Evolutionary conservation across 2,329 filamentous ascomycete genomes (phyloP), one percentile per base, ranked within the genome.

Genomic region (Phialemoniopsis sp.): DNA sequence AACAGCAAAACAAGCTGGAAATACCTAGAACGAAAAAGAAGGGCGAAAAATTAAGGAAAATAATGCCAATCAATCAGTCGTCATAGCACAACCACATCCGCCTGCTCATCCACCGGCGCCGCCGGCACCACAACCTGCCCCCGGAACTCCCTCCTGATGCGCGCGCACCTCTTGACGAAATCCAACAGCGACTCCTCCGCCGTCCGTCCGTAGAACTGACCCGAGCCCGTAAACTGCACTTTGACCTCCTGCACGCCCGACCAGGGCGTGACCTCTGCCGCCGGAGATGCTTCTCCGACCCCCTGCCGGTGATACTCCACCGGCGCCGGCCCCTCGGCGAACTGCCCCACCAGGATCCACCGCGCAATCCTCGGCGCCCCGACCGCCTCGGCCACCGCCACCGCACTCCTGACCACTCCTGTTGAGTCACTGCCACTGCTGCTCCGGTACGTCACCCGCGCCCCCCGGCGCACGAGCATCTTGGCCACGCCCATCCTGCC

Each of bases 271-370:
- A 26, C 21, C 21, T 6, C 21, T 10, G 21, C 21, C 6, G 6
- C 21, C 21, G 21, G 21, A 26, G 21, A 6, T 26, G 21, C 21
- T 10, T 10, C 21, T 26, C 21, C 21, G 21, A 6, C 21, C 21
- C 21, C n/a, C n/a, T n/a, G 21, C 6, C 6, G 6, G 21, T 10
- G 21, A 10, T 26, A 26, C 21, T 10, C 21, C 21, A 26, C 21
- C 21, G 6, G 21, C 29, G 17, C 15, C 10, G 14, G 14, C 33
- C 21, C 29, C 5, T 36, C 38, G 4, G 14, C 40, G 33, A 39
- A 31, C 10, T 40, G 40, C 10, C 21, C 38, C 21, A 49, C 43
- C 9, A 49, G 43, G 8, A 51, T 32, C 47, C 48, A 51, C 2
- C 31, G 32, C 30, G 36, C 16, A 17, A 49, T 40, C 13, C 38